These are phyloP conservation scores for Leucocoprinus sp. DNA, from an alignment of 768 basidiomycete genomes.

Conservation along the genomic window DNA sequence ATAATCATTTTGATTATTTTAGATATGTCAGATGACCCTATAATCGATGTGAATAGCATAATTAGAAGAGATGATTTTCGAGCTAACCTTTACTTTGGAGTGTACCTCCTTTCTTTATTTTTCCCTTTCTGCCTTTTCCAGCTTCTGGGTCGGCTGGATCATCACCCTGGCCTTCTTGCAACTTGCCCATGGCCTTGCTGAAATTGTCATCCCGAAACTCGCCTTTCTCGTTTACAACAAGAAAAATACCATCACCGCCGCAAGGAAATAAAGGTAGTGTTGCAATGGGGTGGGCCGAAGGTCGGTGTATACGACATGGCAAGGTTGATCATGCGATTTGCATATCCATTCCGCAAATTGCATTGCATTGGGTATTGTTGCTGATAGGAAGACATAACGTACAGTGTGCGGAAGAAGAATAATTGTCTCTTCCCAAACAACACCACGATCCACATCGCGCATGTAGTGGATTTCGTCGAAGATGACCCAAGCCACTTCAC, in stretches of 20 bases:
- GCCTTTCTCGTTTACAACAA: slow-evolving; percentile 98
- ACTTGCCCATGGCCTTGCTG: slow-evolving; percentile 92
- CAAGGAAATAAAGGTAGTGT: slow-evolving; percentile 96
- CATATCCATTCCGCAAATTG: slow-evolving; percentile 99
- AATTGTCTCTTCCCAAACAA: slow-evolving; percentile 99
- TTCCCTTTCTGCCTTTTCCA: slow-evolving; percentile 88
- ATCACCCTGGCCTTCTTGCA: slow-evolving; percentile 78
- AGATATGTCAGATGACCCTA: slow-evolving; percentile 88
- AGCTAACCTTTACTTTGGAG: slow-evolving; percentile 70
- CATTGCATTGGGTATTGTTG: slow-evolving; percentile 99
- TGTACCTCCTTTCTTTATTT: slow-evolving; percentile 80
- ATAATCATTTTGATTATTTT: slow-evolving; percentile 99
- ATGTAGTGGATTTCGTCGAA: slow-evolving; percentile 99
- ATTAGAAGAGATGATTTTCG: neutral
- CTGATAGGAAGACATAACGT: slow-evolving; percentile 96
- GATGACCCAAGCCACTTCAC: slow-evolving; percentile 99
- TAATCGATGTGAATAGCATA: neutral
- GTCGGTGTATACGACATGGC: slow-evolving; percentile 98
- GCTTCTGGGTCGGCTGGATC: slow-evolving; percentile 83
- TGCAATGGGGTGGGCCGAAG: slow-evolving; percentile 97
- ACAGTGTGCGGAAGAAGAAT: slow-evolving; percentile 95
- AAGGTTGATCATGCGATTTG: slow-evolving; percentile 94
- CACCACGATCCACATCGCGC: slow-evolving; percentile 98
- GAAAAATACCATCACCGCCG: slow-evolving; percentile 93
- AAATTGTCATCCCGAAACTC: slow-evolving; percentile 98